Conservation (phyloP, 805 yeast genomes). For the Zygoascus flipseniorum region DNA sequence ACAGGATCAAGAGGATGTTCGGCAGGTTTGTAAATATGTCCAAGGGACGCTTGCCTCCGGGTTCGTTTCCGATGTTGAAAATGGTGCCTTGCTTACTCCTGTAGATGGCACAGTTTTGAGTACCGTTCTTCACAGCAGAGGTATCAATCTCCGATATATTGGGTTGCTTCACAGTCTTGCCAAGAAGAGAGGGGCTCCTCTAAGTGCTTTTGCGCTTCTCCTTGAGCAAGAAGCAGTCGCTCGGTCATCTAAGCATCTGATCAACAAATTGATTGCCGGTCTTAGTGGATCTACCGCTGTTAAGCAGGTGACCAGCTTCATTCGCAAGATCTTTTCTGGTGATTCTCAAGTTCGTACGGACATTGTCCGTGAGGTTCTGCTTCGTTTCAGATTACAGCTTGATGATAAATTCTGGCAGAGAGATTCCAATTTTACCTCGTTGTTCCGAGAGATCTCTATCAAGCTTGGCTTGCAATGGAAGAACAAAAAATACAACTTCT, state of each 20-base stretch:
- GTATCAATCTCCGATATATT: constrained; percentile 84
- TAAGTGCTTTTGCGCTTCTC: constrained; percentile 38
- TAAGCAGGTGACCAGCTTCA: constrained; percentile 49
- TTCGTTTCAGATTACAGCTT: constrained; percentile 57
- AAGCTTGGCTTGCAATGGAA: constrained; percentile 86
- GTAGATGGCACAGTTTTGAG: constrained; percentile 75
- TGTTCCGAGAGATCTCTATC: constrained; percentile 62
- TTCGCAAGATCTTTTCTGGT: constrained; percentile 35
- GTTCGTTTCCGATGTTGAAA: constrained; percentile 47
- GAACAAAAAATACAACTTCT: constrained; percentile 40
- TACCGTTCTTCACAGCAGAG: constrained; percentile 60
- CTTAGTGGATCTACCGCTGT: constrained; percentile 35
- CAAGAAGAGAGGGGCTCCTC: constrained; percentile 28
- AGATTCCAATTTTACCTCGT: constrained; percentile 32
- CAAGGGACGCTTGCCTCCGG: constrained; percentile 51
- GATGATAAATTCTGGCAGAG: constrained; percentile 40
- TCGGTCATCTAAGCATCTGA: constrained; percentile 68
- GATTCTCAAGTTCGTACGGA: constrained; percentile 31
- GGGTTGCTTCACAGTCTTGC: constrained; percentile 42
- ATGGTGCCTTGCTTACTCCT: constrained; percentile 49
- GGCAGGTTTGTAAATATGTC: constrained; percentile 61
- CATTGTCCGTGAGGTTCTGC: constrained; percentile 44
- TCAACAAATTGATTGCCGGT: constrained; percentile 40
- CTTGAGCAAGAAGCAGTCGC: constrained; percentile 64
- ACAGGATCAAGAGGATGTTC: constrained; percentile 55